A percentile compares a stretch with the other conserved stretches of the same genome.
These are phyloP conservation scores for Sutorius australiensis DNA, from an alignment of 768 basidiomycete species.

Conservation along the genomic window DNA sequence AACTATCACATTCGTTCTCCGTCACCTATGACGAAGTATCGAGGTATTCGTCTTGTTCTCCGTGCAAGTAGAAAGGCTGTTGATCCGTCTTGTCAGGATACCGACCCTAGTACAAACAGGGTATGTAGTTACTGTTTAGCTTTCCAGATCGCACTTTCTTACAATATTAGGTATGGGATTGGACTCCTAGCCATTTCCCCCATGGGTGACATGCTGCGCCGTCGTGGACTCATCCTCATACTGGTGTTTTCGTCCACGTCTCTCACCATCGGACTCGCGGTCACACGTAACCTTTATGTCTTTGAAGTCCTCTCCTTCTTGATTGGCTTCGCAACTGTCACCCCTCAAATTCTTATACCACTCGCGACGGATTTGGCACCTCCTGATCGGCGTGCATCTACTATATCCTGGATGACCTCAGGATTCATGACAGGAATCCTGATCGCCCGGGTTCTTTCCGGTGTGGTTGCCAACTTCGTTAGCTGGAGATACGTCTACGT, in stretches of 20 bases:
- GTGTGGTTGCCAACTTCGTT: constrained; percentile 65
- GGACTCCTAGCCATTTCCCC: constrained; percentile 74
- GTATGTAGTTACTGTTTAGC: constrained; percentile 32
- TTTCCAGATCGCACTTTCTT: not conserved
- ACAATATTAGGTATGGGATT: constrained; percentile 50
- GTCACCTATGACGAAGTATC: constrained; percentile 34
- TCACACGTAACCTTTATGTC: constrained; percentile 51
- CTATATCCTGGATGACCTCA: constrained; percentile 68
- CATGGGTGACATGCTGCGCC: constrained; percentile 73
- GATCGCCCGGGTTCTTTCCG: constrained; percentile 66
- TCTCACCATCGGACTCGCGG: constrained; percentile 67
- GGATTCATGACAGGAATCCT: constrained; percentile 67
- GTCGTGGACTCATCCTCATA: constrained; percentile 63
- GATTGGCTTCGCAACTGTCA: constrained; percentile 61
- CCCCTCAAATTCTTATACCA: constrained; percentile 68
- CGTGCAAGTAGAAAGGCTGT: not conserved
- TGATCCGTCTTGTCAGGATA: constrained; percentile 36
- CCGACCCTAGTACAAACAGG: constrained; percentile 65
- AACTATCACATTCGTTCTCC: constrained; percentile 36
- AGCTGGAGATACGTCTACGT: constrained; percentile 74
- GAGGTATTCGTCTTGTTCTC: constrained; percentile 9
- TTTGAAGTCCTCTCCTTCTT: constrained; percentile 69
- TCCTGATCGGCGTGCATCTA: constrained; percentile 61
- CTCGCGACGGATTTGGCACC: constrained; percentile 78
- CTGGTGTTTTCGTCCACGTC: constrained; percentile 50